Evolutionary conservation across 306 rosid species (phyloP).

Genomic region (Lathyrus sativus): DNA sequence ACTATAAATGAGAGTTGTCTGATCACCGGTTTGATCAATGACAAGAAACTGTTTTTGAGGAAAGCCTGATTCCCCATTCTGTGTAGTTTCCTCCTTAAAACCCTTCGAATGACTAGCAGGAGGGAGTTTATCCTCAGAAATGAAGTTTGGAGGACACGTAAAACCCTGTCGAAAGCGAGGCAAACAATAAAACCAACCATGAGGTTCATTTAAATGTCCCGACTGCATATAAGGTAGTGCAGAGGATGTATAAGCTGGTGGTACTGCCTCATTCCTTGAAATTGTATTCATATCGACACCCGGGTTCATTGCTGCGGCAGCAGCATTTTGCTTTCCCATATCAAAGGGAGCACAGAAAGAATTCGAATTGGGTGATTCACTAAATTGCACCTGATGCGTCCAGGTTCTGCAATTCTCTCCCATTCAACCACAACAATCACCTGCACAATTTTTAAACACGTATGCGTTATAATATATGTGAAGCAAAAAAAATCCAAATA

Average conservation of each 20-base stretch:
- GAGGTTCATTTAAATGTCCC: slow-evolving; percentile 60
- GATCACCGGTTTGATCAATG: slow-evolving; percentile 69
- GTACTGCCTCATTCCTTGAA: slow-evolving; percentile 47
- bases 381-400: slow-evolving; percentile 49
- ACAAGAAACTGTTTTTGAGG: slow-evolving; percentile 67
- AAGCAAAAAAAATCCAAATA: neutral
- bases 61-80: slow-evolving; percentile 36
- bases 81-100: slow-evolving; percentile 36
- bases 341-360: slow-evolving; percentile 46
- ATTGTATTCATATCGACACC: slow-evolving; percentile 37
- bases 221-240: slow-evolving; percentile 49
- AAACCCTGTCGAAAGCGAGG: slow-evolving; percentile 61
- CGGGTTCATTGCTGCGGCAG: slow-evolving; percentile 44
- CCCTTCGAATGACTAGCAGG: slow-evolving; percentile 34
- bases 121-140: slow-evolving; percentile 39
- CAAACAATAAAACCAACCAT: slow-evolving; percentile 71
- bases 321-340: slow-evolving; percentile 53
- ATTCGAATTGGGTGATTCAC: slow-evolving; percentile 58
- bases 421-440: slow-evolving; percentile 76
- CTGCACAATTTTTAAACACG: slow-evolving; percentile 32
- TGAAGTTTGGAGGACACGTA: slow-evolving; percentile 45
- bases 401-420: slow-evolving; percentile 66
- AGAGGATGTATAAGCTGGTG: slow-evolving; percentile 46
- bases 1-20: slow-evolving; percentile 62
- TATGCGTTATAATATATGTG: too few species aligned